Evolutionary conservation across 2,329 filamentous ascomycete species (phyloP).

Genomic region (Sporothrix schenckii): DNA sequence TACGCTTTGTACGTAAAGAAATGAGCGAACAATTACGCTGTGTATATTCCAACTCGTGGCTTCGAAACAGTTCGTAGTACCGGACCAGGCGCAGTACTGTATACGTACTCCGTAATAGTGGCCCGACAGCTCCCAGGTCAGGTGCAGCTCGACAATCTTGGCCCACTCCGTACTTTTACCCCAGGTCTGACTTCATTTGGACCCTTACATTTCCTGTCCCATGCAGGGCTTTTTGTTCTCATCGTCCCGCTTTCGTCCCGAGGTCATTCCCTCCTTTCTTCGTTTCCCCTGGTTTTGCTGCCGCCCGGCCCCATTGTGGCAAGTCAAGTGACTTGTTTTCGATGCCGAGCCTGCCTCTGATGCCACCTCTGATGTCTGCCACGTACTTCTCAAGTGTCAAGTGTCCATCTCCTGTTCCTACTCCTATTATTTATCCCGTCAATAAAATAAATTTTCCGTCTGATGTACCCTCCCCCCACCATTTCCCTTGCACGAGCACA

Average conservation of each 20-base stretch:
- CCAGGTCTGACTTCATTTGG: background rate
- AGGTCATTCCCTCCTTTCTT: too few relatives aligned
- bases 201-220: background rate
- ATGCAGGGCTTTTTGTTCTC: background rate
- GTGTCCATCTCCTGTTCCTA: too few relatives aligned
- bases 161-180: background rate
- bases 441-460: background rate
- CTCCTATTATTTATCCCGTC: background rate
- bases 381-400: too few relatives aligned
- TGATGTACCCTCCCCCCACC: too few relatives aligned
- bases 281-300: background rate
- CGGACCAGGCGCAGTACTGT: background rate
- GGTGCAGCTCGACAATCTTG: background rate
- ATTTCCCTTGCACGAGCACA: background rate
- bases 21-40: constrained; percentile 4
- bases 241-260: background rate
- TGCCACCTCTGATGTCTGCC: too few relatives aligned
- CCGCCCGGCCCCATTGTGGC: constrained; percentile 19
- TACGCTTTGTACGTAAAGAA: background rate
- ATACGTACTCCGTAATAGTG: too few relatives aligned
- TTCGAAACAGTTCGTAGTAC: background rate
- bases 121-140: background rate
- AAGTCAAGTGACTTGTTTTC: constrained; percentile 19
- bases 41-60: background rate
- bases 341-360: background rate